Evolutionary conservation across 768 basidiomycete species (phyloP), one percentile per base, ranked within the genome.

Genomic region (Neoboletus magnificus): DNA sequence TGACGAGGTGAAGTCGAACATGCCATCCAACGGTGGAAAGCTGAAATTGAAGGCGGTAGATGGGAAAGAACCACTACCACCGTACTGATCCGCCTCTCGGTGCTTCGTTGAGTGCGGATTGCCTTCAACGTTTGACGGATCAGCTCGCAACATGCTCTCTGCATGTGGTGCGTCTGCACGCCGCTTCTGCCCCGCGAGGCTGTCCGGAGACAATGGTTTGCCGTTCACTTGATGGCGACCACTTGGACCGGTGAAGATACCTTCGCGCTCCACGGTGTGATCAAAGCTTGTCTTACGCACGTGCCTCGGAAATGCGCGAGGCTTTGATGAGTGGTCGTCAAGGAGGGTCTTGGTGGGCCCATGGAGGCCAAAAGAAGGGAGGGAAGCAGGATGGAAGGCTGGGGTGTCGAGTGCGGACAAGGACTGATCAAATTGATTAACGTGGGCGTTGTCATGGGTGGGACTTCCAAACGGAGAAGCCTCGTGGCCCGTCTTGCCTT

Each of bases 281-380:
- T 97, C 93, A 70, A 94, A 96, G 72, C 91, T 93, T 44, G 93
- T 92, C 78, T 97, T 97, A 58, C 93, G 83, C 55, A 93, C 91
- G 71, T 89, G 88, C 56, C 87, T 82, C 50, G 93, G 91, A 68
- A 93, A 91, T 30, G 79, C 72, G 59, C 79, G 84, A 61, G 78
- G 65, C 58, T 74, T 74, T 48, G 70, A 64, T 55, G 74, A 64
- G 25, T 66, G 62, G 62, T 70, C 58, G 57, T 78, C 60, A 57
- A 52, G 59, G 48, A 64, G 64, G 50, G 59, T 62, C 48, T 71
- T 72, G 46, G 79, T 75, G 49, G 74, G 74, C 48, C 86, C 85
- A 71, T 87, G 84, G 40, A 87, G 68, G 56, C 89, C 87, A 56
- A 81, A 75, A 25, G 88, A 80, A 29, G 90, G 90, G 23, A 92